phyloP scores from a whole-genome alignment of 2,329 filamentous ascomycete species.

The Venturia aucupariae region DNA sequence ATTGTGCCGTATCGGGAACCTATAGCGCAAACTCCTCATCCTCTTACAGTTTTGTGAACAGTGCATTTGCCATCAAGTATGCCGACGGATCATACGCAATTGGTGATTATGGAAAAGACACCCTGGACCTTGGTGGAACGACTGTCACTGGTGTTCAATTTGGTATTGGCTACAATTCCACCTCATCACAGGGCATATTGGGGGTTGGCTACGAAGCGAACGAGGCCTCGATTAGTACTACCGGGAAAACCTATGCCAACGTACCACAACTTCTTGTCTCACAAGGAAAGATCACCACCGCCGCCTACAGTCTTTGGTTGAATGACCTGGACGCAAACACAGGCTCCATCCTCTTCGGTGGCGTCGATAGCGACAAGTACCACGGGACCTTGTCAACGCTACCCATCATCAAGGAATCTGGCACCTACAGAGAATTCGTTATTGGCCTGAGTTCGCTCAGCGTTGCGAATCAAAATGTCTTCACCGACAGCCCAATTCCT shows the following conservation, averaged over 20 bases:
- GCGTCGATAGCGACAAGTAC: constrained; percentile 70
- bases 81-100: constrained; percentile 68
- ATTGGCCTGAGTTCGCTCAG: constrained; percentile 43
- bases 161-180: constrained; percentile 59
- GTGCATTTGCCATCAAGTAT: constrained; percentile 79
- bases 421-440: constrained; percentile 44
- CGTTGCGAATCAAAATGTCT: constrained; percentile 34
- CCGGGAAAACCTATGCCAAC: constrained; percentile 44
- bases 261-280: constrained; percentile 56
- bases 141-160: constrained; percentile 55
- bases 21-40: constrained; percentile 65
- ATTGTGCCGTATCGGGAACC: constrained; percentile 54
- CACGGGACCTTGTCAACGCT: constrained; percentile 53
- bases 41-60: constrained; percentile 64
- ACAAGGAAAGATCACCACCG: constrained; percentile 51
- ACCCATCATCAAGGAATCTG: constrained; percentile 42
- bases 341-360: constrained; percentile 69
- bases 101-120: constrained; percentile 76
- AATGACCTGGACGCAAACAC: constrained; percentile 51
- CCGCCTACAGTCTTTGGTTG: constrained; percentile 55
- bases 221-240: constrained; percentile 61
- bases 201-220: constrained; percentile 76
- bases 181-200: constrained; percentile 59
- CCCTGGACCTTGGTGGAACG: constrained; percentile 49
- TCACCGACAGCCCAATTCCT: constrained; percentile 34